Evolutionary conservation across 345 rosid species (phyloP).

Genomic region (Syzygium aromaticum): DNA sequence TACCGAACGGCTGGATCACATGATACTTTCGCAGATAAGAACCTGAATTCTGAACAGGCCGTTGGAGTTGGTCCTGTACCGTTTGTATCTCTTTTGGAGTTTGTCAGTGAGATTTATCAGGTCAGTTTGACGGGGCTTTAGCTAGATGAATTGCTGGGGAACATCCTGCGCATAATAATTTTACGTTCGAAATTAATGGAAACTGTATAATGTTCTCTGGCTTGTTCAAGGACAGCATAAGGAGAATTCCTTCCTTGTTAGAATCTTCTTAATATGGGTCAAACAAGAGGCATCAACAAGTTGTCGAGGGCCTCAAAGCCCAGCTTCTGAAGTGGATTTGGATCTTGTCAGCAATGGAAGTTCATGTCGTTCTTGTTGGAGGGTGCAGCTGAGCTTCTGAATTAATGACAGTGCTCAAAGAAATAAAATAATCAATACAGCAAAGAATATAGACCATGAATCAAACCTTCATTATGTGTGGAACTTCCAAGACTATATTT

Average conservation of each 20-base stretch:
- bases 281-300: not conserved
- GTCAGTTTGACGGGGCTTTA: conserved; percentile 22
- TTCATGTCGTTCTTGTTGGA: not conserved
- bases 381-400: not conserved
- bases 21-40: conserved; percentile 41
- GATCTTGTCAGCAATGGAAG: not conserved
- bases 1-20: conserved; percentile 41
- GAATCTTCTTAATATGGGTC: not conserved
- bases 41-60: conserved; percentile 43
- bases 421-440: not conserved
- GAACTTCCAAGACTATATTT: not conserved
- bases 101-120: conserved; percentile 90
- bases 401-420: not conserved
- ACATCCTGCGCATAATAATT: not conserved
- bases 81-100: conserved; percentile 84
- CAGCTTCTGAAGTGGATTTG: not conserved
- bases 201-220: not conserved
- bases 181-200: not conserved
- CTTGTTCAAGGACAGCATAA: not conserved
- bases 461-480: not conserved
- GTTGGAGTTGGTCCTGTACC: conserved; percentile 34
- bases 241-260: not conserved
- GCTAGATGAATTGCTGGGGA: not conserved
- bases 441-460: not conserved
- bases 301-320: not conserved